Evolutionary conservation across 306 rosid species (phyloP).

Genomic region (Begonia loranthoides): DNA sequence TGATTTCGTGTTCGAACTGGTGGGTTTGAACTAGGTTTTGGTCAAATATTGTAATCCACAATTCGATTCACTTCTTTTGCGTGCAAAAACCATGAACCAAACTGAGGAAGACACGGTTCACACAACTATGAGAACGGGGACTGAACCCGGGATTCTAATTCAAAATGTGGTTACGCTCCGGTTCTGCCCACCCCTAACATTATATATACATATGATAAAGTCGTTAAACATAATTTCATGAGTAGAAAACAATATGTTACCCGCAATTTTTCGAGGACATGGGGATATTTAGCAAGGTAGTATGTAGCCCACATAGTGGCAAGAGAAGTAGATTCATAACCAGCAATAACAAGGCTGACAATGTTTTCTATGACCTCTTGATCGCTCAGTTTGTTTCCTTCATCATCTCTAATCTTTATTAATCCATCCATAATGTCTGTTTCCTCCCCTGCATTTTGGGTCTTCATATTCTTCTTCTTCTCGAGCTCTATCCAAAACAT

Average conservation of each 20-base stretch:
- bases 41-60: no score
- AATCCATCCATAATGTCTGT: conserved; percentile 35
- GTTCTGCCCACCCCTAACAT: no score
- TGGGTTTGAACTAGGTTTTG: no score
- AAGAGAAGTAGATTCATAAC: conserved; percentile 21
- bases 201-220: no score
- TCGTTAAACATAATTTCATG: no score
- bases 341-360: conserved; percentile 18
- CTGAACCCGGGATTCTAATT: no score
- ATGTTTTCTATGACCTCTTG: conserved; percentile 34
- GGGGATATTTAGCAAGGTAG: conserved; percentile 24
- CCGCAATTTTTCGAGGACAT: conserved; percentile 21
- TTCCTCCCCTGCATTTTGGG: conserved; percentile 1
- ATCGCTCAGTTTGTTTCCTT: conserved; percentile 22
- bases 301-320: conserved; percentile 25
- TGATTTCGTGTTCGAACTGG: no score
- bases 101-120: no score
- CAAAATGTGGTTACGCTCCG: no score
- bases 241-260: conserved; percentile 1
- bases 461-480: conserved; percentile 10
- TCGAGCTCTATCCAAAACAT: conserved; percentile 25
- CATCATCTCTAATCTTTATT: conserved; percentile 25
- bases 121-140: no score
- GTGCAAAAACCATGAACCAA: no score
- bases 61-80: no score